Conservation (phyloP, 2,329 filamentous ascomycete genomes). For the Ophiocordyceps camponoti-leonardi region DNA sequence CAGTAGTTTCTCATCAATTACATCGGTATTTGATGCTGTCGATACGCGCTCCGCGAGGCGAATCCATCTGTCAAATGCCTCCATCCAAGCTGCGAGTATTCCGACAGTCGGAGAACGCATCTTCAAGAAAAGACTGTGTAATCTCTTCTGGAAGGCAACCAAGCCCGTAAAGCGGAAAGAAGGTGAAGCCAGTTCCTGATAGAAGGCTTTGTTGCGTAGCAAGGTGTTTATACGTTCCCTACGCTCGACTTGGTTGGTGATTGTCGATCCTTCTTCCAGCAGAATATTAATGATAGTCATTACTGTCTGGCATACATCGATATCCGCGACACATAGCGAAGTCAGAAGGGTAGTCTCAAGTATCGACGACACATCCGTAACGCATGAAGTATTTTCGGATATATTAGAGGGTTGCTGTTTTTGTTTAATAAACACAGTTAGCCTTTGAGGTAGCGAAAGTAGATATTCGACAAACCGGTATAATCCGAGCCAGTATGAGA, state of each 20-base stretch:
- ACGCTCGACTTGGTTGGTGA: constrained; percentile 27
- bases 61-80: constrained; percentile 47
- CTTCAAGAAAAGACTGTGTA: constrained; percentile 39
- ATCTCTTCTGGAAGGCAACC: constrained; percentile 52
- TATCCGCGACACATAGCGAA: constrained; percentile 46
- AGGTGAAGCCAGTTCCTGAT: constrained; percentile 43
- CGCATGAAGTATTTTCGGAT: constrained; percentile 35
- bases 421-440: constrained; percentile 3
- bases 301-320: constrained; percentile 47
- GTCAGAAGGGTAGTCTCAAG: constrained; percentile 47
- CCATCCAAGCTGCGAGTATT: constrained; percentile 51
- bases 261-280: constrained; percentile 42
- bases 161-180: constrained; percentile 50
- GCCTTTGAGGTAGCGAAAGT: not conserved
- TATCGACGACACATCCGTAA: constrained; percentile 32
- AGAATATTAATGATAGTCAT: constrained; percentile 44
- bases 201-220: constrained; percentile 43
- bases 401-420: constrained; percentile 38
- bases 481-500: constrained; percentile 30
- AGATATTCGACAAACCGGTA: constrained; percentile 22
- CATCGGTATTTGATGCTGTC: constrained; percentile 19
- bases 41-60: constrained; percentile 45
- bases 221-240: constrained; percentile 33
- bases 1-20: constrained; percentile 35
- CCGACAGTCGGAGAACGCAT: constrained; percentile 46